Percentiles rank a stretch among this genome's conserved stretches.
These are phyloP conservation scores for Rhynchosporium secalis DNA, from an alignment of 2,329 filamentous ascomycete species.

Conservation along the genomic window DNA sequence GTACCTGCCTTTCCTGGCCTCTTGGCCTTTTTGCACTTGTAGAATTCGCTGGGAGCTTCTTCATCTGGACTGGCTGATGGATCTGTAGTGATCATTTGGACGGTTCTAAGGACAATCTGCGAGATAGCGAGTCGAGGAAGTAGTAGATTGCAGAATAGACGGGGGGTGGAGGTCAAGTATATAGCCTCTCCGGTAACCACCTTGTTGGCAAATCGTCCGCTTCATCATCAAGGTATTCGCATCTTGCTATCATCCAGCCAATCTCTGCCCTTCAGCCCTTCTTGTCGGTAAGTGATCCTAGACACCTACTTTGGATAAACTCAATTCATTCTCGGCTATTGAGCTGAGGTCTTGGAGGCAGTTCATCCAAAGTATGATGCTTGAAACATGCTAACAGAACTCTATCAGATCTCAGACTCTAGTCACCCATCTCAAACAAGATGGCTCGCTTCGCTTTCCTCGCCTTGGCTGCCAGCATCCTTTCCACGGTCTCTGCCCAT, in stretches of 20 bases:
- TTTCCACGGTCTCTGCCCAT: constrained; percentile 24
- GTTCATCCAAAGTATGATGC: constrained; percentile 5
- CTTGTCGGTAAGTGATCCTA: not conserved
- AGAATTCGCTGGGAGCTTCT: not conserved
- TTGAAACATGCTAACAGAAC: not conserved
- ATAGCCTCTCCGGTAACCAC: constrained; percentile 9
- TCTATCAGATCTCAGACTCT: not conserved
- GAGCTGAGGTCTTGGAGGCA: not conserved
- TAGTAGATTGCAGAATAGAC: not conserved
- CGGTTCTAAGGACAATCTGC: not conserved
- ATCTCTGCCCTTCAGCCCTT: not conserved
- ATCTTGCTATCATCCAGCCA: constrained; percentile 8
- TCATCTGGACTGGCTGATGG: constrained; percentile 7
- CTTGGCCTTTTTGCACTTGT: constrained; percentile 14
- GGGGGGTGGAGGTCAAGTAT: not conserved
- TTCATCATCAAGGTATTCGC: constrained; percentile 1
- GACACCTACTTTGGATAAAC: constrained; percentile 2
- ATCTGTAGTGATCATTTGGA: not conserved
- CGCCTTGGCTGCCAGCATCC: constrained; percentile 24
- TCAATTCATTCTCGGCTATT: not conserved
- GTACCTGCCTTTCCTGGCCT: constrained; percentile 11
- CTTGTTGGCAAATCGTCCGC: constrained; percentile 7
- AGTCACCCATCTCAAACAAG: not conserved
- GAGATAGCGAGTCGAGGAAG: not conserved
- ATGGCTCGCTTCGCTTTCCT: constrained; percentile 26